Conservation (phyloP, 306 rosid species). For the Gillenia trifoliata region DNA sequence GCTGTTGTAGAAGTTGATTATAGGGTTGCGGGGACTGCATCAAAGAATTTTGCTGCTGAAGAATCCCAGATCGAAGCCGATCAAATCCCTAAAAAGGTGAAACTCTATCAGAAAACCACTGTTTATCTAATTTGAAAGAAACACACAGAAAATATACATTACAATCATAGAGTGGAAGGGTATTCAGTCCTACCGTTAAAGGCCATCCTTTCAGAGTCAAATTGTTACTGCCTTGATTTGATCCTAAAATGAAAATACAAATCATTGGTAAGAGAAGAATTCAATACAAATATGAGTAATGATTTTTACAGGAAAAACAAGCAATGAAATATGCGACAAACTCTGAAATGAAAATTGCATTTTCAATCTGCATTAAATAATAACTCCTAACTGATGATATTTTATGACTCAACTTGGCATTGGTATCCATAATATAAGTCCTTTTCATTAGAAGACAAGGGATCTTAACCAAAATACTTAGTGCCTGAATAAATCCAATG, state of each 20-base stretch:
- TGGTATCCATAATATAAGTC: too few species aligned
- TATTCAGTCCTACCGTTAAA: conserved; percentile 43
- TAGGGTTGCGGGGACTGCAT: conserved; percentile 47
- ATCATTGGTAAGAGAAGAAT: conserved; percentile 12
- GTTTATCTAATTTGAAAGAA: not conserved
- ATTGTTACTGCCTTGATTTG: conserved; percentile 51
- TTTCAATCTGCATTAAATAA: too few species aligned
- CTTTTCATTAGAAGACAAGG: too few species aligned
- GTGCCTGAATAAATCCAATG: not conserved
- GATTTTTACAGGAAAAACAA: not conserved
- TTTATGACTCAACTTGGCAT: too few species aligned
- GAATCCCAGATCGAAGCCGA: conserved; percentile 42
- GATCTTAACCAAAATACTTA: too few species aligned
- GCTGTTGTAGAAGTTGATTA: conserved; percentile 45
- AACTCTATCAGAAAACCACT: conserved; percentile 8
- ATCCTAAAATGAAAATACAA: conserved; percentile 38
- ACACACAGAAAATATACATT: not conserved
- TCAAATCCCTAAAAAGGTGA: conserved; percentile 51
- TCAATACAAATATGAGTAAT: not conserved
- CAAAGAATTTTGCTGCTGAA: conserved; percentile 42
- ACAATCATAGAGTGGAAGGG: not conserved
- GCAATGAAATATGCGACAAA: not conserved
- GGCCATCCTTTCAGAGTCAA: conserved; percentile 75
- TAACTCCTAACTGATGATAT: not conserved
- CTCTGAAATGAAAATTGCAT: not conserved